phyloP scores from a whole-genome alignment of 441 rosid species.

The Erysimum cheiri region DNA sequence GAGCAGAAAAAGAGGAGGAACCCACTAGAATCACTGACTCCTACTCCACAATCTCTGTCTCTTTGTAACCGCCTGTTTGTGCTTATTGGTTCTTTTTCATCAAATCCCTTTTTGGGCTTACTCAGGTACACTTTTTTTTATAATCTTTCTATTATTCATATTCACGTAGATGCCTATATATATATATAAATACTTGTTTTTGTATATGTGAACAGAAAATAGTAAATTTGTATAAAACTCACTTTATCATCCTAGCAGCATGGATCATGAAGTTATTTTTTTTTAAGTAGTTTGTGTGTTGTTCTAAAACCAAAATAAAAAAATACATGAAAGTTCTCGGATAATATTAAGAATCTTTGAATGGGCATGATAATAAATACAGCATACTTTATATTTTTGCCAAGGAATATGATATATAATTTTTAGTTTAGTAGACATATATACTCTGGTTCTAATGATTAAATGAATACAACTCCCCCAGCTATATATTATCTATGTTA shows the following conservation, averaged over 20 bases:
- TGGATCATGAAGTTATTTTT: slow-evolving; percentile 30
- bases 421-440: slow-evolving; percentile 21
- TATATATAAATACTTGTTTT: neutral
- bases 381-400: neutral
- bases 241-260: slow-evolving; percentile 15
- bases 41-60: slow-evolving; percentile 71
- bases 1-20: slow-evolving; percentile 62
- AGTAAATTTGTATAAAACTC: slow-evolving; percentile 3
- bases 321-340: slow-evolving; percentile 2
- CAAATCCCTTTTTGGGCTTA: slow-evolving; percentile 47
- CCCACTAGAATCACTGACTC: slow-evolving; percentile 79
- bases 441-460: slow-evolving; percentile 17
- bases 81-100: slow-evolving; percentile 65
- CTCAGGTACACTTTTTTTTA: slow-evolving; percentile 24
- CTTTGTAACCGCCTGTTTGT: slow-evolving; percentile 82
- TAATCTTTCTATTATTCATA: slow-evolving; percentile 6
- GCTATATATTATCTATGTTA: slow-evolving; percentile 30
- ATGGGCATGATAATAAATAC: slow-evolving; percentile 33
- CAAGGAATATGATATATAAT: slow-evolving; percentile 12
- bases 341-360: slow-evolving; percentile 32
- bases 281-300: slow-evolving; percentile 9
- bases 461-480: slow-evolving; percentile 36
- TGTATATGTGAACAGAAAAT: slow-evolving; percentile 7
- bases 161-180: slow-evolving; percentile 20
- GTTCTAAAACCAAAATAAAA: neutral